Evolutionary conservation across 2,329 filamentous ascomycete genomes (phyloP), one percentile per base, ranked within the genome.

Genomic region (Botrytis galanthina): DNA sequence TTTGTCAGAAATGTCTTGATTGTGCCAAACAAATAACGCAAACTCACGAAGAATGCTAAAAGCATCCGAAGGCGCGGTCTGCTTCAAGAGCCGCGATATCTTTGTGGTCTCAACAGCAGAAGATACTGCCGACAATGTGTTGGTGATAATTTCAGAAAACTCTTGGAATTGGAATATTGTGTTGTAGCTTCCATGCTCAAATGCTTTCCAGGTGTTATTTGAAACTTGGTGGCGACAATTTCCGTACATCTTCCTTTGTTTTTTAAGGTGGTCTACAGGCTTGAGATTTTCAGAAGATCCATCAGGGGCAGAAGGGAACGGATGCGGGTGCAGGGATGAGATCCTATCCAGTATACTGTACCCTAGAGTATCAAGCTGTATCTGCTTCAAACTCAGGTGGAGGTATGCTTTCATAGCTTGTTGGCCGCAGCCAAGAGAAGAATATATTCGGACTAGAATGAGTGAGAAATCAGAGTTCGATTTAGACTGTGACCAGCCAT

Each of bases 291-390:
- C 61, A 3, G 74, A 70, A 35, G 73, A 69, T 5, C 72, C 75
- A n/a, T 77, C 76, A 4, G 75, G 71, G 26, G 75, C 57, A 48
- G 76, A 73, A 26, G 39, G 71, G 63, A 80, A 80, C 12, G 76
- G 74, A 63, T 81, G 80, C 12, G 83, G 83, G 75, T 83, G 82
- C 12, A 83, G 76, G 10, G 79, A 80, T 14, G 82, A 83, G 59
- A 84, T 81, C 57, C 83, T 78, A 66, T 83, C 82, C 57, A 83
- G 79, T 1, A 83, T 71, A 37, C 78, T 80, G 68, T 83, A 82
- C 10, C 82, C 80, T 67, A 84, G 72, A 3, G 83, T 84, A 74
- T 83, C 82, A 48, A 81, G 78, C 74, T 84, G 83, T 57, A 84
- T 80, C 73, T 83, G 81, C 71, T 84, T 84, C 68, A 83, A 78